Evolutionary conservation across 2,329 filamentous ascomycete species (phyloP).

Genomic region (Chaetomiaceae sp.): DNA sequence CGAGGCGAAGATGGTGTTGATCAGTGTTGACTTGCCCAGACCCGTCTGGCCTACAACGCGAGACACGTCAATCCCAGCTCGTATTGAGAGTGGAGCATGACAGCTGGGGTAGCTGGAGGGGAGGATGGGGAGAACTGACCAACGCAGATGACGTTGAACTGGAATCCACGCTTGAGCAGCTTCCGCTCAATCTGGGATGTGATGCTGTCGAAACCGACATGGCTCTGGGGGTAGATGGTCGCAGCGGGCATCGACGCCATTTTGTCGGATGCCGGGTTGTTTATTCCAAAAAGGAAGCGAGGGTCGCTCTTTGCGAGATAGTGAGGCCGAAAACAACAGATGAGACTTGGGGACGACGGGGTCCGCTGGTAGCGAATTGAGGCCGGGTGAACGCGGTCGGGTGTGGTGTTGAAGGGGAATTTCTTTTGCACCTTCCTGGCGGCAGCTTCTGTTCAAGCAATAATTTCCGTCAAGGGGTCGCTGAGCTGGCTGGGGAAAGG

Average conservation of each 20-base stretch:
- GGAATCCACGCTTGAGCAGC: conserved; percentile 98
- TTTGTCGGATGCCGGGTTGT: conserved; percentile 33
- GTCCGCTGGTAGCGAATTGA: conserved; percentile 7
- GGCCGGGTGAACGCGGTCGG: conserved; percentile 18
- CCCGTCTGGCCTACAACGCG: conserved; percentile 79
- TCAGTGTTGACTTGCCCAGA: conserved; percentile 96
- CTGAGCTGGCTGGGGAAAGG: conserved; percentile 37
- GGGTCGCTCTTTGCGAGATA: conserved; percentile 10
- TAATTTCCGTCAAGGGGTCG: conserved; percentile 31
- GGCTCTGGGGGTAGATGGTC: conserved; percentile 85
- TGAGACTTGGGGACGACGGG: not conserved
- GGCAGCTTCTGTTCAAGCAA: conserved; percentile 28
- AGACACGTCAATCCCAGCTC: conserved; percentile 32
- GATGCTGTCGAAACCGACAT: conserved; percentile 99
- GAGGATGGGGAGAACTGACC: conserved; percentile 58
- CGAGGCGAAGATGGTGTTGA: conserved; percentile 99
- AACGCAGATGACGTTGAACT: conserved; percentile 99
- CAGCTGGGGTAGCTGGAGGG: conserved; percentile 1
- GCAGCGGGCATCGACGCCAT: conserved; percentile 63
- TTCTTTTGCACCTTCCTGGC: conserved; percentile 26
- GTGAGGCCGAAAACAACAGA: not conserved
- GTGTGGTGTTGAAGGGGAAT: conserved; percentile 24
- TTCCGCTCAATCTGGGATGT: conserved; percentile 99
- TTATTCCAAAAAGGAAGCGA: conserved; percentile 30
- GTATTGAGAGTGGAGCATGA: conserved; percentile 9